A percentile compares a stretch with the other conserved stretches of the same genome.
Conservation (phyloP, 2,329 filamentous ascomycete species). For the Hyphodiscus sp. region DNA sequence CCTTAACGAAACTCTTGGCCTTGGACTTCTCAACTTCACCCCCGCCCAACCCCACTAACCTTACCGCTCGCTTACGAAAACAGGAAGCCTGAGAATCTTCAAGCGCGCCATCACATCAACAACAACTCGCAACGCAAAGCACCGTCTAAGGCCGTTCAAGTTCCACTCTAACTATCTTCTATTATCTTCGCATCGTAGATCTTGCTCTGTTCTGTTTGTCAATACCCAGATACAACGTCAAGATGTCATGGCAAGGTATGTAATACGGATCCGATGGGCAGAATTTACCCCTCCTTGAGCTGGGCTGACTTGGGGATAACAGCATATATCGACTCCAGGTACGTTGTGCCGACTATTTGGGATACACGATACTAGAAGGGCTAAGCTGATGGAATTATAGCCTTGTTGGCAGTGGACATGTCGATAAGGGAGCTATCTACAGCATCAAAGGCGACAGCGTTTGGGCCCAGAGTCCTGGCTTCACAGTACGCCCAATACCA, state of each 20-base stretch:
- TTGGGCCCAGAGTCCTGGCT: conserved; percentile 67
- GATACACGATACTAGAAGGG: not conserved
- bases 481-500: conserved; percentile 36
- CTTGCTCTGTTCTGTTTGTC: conserved; percentile 4
- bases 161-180: not conserved
- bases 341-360: conserved; percentile 23
- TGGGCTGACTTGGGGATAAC: conserved; percentile 15
- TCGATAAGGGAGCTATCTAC: conserved; percentile 82
- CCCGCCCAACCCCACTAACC: not conserved
- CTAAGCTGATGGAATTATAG: conserved; percentile 39
- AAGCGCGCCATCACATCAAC: not conserved
- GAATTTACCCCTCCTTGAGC: conserved; percentile 25
- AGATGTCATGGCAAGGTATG: conserved; percentile 72
- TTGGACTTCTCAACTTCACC: not conserved
- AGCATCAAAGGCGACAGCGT: conserved; percentile 71
- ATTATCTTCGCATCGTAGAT: not conserved
- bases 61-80: not conserved
- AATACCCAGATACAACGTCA: conserved; percentile 25
- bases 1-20: not conserved
- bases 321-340: conserved; percentile 60
- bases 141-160: conserved; percentile 1
- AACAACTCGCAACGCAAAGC: not conserved
- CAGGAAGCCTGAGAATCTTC: not conserved
- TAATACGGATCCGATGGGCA: conserved; percentile 12
- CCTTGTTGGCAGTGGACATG: conserved; percentile 70